These are phyloP conservation scores for Yarrowia sp. DNA, from an alignment of 805 yeast species.

Conservation along the genomic window DNA sequence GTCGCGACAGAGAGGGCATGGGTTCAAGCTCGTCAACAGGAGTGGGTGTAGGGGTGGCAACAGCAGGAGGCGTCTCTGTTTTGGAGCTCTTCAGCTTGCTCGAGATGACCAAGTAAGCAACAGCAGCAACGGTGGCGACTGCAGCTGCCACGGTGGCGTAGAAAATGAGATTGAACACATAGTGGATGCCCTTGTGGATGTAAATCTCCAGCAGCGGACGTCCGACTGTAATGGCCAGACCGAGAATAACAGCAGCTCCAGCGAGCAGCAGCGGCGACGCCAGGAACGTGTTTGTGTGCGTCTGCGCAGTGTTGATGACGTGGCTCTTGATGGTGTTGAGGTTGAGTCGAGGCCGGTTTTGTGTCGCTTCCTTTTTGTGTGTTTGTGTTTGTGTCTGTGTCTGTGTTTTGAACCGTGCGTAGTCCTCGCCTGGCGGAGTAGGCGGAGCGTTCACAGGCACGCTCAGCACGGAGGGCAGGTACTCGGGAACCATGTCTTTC, in stretches of 20 bases:
- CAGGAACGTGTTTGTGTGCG: neutral
- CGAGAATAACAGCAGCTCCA: neutral
- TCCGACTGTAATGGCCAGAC: neutral
- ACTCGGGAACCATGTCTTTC: neutral
- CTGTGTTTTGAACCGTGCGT: neutral
- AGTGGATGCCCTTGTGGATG: conserved; percentile 20
- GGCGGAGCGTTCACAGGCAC: conserved; percentile 19
- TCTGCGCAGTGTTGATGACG: too few species aligned
- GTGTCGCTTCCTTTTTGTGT: neutral
- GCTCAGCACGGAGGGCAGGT: neutral
- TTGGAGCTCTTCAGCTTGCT: neutral
- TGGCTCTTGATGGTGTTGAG: too few species aligned
- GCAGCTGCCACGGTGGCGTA: conserved; percentile 4
- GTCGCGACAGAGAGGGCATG: neutral
- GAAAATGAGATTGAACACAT: conserved; percentile 9
- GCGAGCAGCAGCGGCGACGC: conserved; percentile 3
- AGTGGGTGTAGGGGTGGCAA: too few species aligned
- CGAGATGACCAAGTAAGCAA: neutral
- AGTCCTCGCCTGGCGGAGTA: neutral
- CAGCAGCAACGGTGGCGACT: neutral
- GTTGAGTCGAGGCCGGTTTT: too few species aligned
- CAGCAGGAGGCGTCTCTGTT: too few species aligned
- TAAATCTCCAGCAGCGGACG: conserved; percentile 1
- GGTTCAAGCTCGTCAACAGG: too few species aligned
- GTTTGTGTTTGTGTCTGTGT: neutral